Evolutionary conservation across 192 early-diverging fungal species (phyloP), one percentile per base, ranked within the genome.

Genomic region (Mortierella claussenii): DNA sequence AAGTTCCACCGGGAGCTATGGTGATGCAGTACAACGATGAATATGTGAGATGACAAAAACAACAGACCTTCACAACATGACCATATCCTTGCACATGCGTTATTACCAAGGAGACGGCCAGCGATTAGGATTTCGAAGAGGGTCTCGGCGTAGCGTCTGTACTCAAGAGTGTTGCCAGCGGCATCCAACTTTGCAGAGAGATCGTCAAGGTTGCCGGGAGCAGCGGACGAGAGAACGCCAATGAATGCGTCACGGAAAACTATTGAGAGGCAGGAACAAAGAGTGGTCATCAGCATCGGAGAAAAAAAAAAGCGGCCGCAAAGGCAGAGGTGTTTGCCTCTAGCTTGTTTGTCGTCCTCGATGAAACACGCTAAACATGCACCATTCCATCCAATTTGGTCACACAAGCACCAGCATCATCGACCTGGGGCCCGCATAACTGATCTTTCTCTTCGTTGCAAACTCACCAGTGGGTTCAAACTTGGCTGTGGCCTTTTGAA

Each of bases 101-200:
- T 55, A 80, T 63, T 84, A 94, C 91, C 93, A 62, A 97, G 85
- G 50, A 97, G 87, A 67, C 95, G 96, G 58, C 97, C 97, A 61
- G 91, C 90, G 60, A 97, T 92, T 65, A 97, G 80, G 44, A 97
- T 81, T 86, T 98, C 97, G 83, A 97, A 98, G 60, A 98, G 87
- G 34, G 92, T 84, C 71, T 98, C 97, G 57, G 89, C 92, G 92
- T 98, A 98, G 69, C 94, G 91, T 81, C 94, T 94, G 85, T 94
- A 96, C 76, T 97, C 96, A 68, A 97, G 89, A 66, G 90, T 94
- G 69, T 93, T 91, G 42, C 90, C 94, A 54, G 89, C 88, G 20
- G 75, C 73, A 83, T 98, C 96, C 66, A 98, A 87, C 28, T 89
- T 82, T 68, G 69, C 55, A 26, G 89, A 87, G 79, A 94, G 89